Percentiles rank a stretch among this genome's conserved stretches.
These are phyloP conservation scores for Wickerhamomyces tratensis DNA, from an alignment of 805 yeast genomes.

Conservation along the genomic window DNA sequence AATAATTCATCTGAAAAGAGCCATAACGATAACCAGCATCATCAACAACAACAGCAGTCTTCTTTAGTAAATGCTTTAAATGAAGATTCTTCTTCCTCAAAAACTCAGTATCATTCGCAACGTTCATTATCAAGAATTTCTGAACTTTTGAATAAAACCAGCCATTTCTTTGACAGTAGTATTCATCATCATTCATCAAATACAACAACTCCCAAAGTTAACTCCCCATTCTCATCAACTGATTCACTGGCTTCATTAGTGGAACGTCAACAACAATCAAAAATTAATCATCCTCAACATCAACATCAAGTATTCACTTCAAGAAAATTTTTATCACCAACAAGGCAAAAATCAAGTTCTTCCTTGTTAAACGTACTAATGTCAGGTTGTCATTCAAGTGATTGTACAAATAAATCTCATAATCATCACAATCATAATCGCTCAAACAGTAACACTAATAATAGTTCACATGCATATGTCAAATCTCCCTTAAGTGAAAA, in stretches of 20 bases:
- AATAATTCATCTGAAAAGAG: too few relatives aligned
- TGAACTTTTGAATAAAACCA: background rate
- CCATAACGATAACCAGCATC: too few relatives aligned
- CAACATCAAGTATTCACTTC: conserved; percentile 22
- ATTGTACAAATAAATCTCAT: too few relatives aligned
- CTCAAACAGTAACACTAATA: background rate
- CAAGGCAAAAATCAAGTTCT: background rate
- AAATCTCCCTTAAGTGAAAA: conserved; percentile 3
- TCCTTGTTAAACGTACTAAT: too few relatives aligned
- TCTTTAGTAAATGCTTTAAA: too few relatives aligned
- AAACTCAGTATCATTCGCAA: background rate
- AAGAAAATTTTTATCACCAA: background rate
- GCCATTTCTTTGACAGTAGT: background rate
- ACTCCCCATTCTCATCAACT: conserved; percentile 21
- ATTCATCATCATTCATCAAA: background rate
- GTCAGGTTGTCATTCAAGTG: too few relatives aligned
- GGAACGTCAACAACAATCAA: conserved; percentile 29
- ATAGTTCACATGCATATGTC: conserved; percentile 1
- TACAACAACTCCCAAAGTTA: background rate
- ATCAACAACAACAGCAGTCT: too few relatives aligned
- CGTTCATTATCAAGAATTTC: background rate
- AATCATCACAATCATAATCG: too few relatives aligned
- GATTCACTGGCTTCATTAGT: conserved; percentile 28
- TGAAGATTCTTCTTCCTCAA: too few relatives aligned
- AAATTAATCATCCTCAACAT: conserved; percentile 32